These are phyloP conservation scores for Tripterygium wilfordii DNA, from an alignment of 177 flowering plant species.

Conservation along the genomic window DNA sequence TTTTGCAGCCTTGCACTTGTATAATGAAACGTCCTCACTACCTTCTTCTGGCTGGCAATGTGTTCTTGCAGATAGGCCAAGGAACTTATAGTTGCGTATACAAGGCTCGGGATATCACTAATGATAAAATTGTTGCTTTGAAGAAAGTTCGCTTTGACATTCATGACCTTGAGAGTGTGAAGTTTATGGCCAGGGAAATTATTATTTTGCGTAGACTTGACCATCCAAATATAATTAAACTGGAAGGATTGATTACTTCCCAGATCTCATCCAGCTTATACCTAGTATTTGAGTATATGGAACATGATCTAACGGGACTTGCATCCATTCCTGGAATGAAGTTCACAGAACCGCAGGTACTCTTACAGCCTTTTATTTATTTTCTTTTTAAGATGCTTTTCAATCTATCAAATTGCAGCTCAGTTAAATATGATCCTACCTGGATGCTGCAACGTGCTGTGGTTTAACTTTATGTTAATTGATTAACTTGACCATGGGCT, in stretches of 20 bases:
- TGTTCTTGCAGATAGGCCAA: constrained; percentile 63
- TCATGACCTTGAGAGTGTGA: constrained; percentile 56
- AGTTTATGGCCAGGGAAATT: constrained; percentile 70
- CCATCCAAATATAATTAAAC: constrained; percentile 56
- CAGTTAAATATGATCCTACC: constrained; percentile 1
- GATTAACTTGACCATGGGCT: background rate
- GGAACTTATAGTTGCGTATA: constrained; percentile 69
- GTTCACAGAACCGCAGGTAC: constrained; percentile 66
- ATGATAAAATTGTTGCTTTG: constrained; percentile 48
- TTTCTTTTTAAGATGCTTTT: background rate
- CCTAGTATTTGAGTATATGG: constrained; percentile 73
- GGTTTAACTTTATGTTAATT: background rate
- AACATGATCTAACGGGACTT: constrained; percentile 68
- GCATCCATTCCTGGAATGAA: constrained; percentile 47
- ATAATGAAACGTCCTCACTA: too few relatives aligned
- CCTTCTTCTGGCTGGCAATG: constrained; percentile 8
- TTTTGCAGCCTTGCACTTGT: too few relatives aligned
- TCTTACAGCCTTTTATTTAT: background rate
- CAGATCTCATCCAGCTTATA: constrained; percentile 38
- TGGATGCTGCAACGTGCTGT: background rate
- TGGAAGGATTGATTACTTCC: constrained; percentile 62
- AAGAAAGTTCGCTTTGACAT: constrained; percentile 61
- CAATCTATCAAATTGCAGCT: too few relatives aligned
- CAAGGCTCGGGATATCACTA: constrained; percentile 48
- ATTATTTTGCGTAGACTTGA: constrained; percentile 50